Base-by-base conservation (phyloP, 2,329 filamentous ascomycete genomes). In the Pezicula carpinea region DNA sequence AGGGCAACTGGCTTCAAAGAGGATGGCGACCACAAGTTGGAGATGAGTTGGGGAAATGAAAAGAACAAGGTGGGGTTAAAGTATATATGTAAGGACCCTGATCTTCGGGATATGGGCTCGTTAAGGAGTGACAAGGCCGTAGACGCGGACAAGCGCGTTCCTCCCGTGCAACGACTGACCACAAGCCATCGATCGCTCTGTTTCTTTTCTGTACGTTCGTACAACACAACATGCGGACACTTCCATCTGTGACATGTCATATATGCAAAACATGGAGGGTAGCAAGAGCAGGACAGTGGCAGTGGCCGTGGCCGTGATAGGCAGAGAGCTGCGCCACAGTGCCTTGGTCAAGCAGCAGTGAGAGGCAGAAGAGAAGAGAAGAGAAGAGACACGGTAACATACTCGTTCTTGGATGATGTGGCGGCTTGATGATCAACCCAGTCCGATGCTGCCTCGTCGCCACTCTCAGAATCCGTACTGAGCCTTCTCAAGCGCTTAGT, bases 391-490 rank as follows among this genome's bases (percentile, higher is more conserved):
- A n/a, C n/a, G n/a, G n/a, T n/a, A 7, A 51, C 43, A 18, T 38
- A 51, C 46, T 38, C 34, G 39, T 38, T 44, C 22, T 17, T 19
- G 17, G 29, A 43, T 19, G n/a, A n/a, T n/a, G 39, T 44, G 33
- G 43, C 48, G 40, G 47, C 23, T 51, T 43, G 47, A 43, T 42
- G 43, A 23, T 47, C 54, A 26, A 40, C 40, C 55, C 55, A 60
- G 45, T 59, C 56, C 31, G 51, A 50, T 14, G 46, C 52, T 14
- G 46, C 52, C n/a, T 59, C 55, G 21, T 54, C 53, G 6, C 47
- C 49, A 11, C 59, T 59, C 46, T 62, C 59, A 10, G 58, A 61
- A 46, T 62, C 59, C 22, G 59, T 62, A 52, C 59, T 62, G 38
- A 62, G 50, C 40, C 50, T 55, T 36, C 59, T 45, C 21, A 50